These are phyloP conservation scores for Aschersonia sp. DNA, from an alignment of 2,329 filamentous ascomycete genomes.

Conservation along the genomic window DNA sequence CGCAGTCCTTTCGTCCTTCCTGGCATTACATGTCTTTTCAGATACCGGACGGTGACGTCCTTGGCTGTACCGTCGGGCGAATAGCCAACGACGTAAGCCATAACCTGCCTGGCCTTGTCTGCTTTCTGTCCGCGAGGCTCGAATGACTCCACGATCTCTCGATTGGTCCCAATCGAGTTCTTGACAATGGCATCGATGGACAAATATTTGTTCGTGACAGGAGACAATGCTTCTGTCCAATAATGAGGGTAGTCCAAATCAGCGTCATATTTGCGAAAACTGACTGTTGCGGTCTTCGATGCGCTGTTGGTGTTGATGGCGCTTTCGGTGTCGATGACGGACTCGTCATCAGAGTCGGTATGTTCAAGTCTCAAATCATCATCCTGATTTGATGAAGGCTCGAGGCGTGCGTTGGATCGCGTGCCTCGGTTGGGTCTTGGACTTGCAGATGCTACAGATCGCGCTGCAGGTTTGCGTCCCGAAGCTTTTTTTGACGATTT, in stretches of 20 bases:
- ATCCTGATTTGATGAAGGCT: conserved; percentile 16
- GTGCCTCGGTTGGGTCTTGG: not conserved
- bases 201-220: conserved; percentile 63
- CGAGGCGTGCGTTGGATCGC: not conserved
- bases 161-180: conserved; percentile 52
- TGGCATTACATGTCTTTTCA: conserved; percentile 68
- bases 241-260: conserved; percentile 79
- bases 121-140: conserved; percentile 74
- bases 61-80: conserved; percentile 79
- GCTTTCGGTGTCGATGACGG: conserved; percentile 38
- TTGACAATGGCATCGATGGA: conserved; percentile 65
- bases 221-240: conserved; percentile 83
- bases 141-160: conserved; percentile 58
- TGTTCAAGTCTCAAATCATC: conserved; percentile 27
- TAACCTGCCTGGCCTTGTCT: conserved; percentile 75
- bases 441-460: not conserved
- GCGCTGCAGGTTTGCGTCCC: not conserved
- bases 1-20: conserved; percentile 81
- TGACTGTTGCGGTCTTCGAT: conserved; percentile 21
- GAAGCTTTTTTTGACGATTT: conserved; percentile 5
- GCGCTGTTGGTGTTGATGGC: conserved; percentile 6
- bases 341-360: conserved; percentile 41
- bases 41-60: conserved; percentile 84
- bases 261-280: conserved; percentile 45
- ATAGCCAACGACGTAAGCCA: conserved; percentile 77